Percentiles rank a stretch among this genome's conserved stretches.
Evolutionary conservation across 2,329 filamentous ascomycete species (phyloP).

Genomic region (Incumbomyces lentus): DNA sequence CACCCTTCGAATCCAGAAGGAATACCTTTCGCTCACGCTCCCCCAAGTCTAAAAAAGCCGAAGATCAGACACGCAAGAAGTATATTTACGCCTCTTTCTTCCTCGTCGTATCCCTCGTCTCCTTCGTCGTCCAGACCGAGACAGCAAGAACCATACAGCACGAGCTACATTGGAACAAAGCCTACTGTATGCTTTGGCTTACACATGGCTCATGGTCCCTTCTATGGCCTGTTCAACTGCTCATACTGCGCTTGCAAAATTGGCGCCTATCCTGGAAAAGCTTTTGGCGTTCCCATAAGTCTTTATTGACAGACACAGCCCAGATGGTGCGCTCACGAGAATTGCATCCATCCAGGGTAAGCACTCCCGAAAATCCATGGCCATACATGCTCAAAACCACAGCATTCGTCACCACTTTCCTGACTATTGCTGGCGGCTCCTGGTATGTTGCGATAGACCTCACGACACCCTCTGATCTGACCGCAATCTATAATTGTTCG

Average conservation of each 20-base stretch:
- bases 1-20: slow-evolving; percentile 40
- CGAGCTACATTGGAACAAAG: slow-evolving; percentile 87
- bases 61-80: slow-evolving; percentile 61
- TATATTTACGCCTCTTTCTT: slow-evolving; percentile 84
- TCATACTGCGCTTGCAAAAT: slow-evolving; percentile 70
- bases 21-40: slow-evolving; percentile 69
- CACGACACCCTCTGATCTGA: slow-evolving; percentile 87
- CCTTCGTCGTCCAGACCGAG: slow-evolving; percentile 91
- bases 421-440: slow-evolving; percentile 82
- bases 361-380: slow-evolving; percentile 37
- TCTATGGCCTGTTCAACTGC: slow-evolving; percentile 76
- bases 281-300: slow-evolving; percentile 71
- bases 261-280: slow-evolving; percentile 65
- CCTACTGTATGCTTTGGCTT: slow-evolving; percentile 97
- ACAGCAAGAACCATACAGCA: slow-evolving; percentile 91
- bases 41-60: slow-evolving; percentile 53
- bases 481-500: slow-evolving; percentile 98
- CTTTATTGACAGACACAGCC: slow-evolving; percentile 53
- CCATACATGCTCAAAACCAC: slow-evolving; percentile 72
- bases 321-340: slow-evolving; percentile 80
- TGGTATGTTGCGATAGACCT: slow-evolving; percentile 95
- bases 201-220: slow-evolving; percentile 91
- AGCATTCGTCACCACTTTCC: slow-evolving; percentile 67
- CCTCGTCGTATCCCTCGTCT: slow-evolving; percentile 68
- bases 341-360: slow-evolving; percentile 47